Conservation (phyloP, 805 yeast genomes). For the Henningerozyma blattae region DNA sequence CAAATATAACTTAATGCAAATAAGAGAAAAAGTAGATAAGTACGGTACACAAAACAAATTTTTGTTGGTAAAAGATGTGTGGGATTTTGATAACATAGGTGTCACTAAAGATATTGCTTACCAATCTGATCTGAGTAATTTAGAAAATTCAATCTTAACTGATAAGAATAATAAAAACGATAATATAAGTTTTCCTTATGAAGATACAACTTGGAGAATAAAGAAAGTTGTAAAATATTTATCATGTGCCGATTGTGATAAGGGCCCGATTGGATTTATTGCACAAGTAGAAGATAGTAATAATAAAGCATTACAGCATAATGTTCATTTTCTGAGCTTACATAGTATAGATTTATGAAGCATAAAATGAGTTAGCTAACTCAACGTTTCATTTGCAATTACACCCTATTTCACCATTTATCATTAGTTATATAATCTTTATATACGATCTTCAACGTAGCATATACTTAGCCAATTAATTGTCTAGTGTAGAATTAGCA, state of each 20-base stretch:
- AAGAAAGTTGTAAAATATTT: conserved; percentile 39
- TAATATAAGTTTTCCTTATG: conserved; percentile 10
- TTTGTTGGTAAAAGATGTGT: conserved; percentile 41
- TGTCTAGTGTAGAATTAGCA: no score
- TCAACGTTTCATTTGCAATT: background rate
- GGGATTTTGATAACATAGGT: conserved; percentile 75
- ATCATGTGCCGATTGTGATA: conserved; percentile 66
- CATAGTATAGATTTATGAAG: conserved; percentile 34
- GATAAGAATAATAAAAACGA: conserved; percentile 9
- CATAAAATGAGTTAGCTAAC: no score
- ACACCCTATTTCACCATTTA: background rate
- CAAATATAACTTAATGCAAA: conserved; percentile 13
- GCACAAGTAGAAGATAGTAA: conserved; percentile 30
- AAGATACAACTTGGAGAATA: conserved; percentile 12
- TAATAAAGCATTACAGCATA: conserved; percentile 10
- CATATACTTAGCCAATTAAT: no score
- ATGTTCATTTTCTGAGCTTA: conserved; percentile 34
- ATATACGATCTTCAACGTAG: background rate
- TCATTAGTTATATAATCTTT: no score
- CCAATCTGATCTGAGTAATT: background rate
- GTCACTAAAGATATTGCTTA: conserved; percentile 36
- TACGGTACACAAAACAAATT: conserved; percentile 20
- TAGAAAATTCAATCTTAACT: conserved; percentile 4
- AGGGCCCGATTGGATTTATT: conserved; percentile 59
- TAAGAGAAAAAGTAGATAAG: background rate